Evolutionary conservation across 192 early-diverging fungal genomes (phyloP).

Genomic region (Rhizophlyctis rosea): DNA sequence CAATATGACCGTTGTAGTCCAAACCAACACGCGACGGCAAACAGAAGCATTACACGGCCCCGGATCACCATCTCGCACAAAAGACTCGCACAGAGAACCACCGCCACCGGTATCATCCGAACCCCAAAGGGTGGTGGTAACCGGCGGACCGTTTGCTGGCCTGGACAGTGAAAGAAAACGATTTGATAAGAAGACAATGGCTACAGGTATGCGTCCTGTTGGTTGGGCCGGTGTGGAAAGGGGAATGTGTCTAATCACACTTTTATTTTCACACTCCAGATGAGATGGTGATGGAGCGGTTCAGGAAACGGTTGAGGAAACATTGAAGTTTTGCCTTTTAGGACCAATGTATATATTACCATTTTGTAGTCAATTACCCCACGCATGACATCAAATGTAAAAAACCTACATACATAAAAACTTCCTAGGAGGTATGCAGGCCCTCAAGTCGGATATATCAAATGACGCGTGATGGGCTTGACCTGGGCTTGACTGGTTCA

Average conservation of each 20-base stretch:
- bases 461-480: no score
- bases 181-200: slow-evolving; percentile 64
- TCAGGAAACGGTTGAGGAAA: slow-evolving; percentile 74
- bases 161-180: slow-evolving; percentile 29
- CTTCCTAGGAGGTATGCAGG: no score
- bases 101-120: no score
- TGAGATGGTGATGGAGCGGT: slow-evolving; percentile 76
- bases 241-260: not conserved
- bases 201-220: slow-evolving; percentile 45
- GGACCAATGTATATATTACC: no score
- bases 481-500: no score
- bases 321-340: no score
- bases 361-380: no score
- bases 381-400: no score
- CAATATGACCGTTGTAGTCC: slow-evolving; percentile 8
- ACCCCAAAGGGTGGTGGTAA: no score
- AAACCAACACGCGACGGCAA: not conserved
- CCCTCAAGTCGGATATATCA: no score
- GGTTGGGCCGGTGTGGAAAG: not conserved
- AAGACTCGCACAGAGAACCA: slow-evolving; percentile 26
- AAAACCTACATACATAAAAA: no score
- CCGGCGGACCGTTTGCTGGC: slow-evolving; percentile 28
- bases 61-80: not conserved
- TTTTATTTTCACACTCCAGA: slow-evolving; percentile 37
- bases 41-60: slow-evolving; percentile 3